Percentiles rank a stretch among this genome's conserved stretches.
These are phyloP conservation scores for Pseudonitzschia delicatissima DNA, from an alignment of 108 stramenopile species.

Conservation along the genomic window DNA sequence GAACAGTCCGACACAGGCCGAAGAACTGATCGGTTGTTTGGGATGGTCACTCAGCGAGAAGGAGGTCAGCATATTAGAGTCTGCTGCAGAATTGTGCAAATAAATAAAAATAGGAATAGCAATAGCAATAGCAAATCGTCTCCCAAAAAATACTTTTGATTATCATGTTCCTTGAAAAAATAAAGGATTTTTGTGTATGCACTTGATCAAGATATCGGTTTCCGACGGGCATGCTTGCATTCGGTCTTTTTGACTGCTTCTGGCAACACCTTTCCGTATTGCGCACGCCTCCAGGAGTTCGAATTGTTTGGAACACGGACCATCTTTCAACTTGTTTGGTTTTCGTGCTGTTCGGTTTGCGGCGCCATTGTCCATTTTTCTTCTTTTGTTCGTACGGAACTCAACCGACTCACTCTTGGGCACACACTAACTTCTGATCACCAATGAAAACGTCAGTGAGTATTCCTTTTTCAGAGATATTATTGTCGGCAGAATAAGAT, in stretches of 20 bases:
- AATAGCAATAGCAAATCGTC: background rate
- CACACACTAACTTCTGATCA: too few relatives aligned
- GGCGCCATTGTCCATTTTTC: background rate
- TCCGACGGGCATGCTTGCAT: slow-evolving; percentile 42
- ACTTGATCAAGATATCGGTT: slow-evolving; percentile 44
- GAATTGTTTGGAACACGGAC: slow-evolving; percentile 38
- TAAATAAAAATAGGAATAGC: slow-evolving; percentile 5
- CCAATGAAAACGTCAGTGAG: too few relatives aligned
- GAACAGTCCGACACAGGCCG: slow-evolving; percentile 60
- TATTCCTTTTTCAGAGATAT: too few relatives aligned
- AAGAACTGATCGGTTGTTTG: slow-evolving; percentile 74
- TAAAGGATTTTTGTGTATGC: slow-evolving; percentile 38
- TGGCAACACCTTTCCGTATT: background rate
- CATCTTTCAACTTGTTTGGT: slow-evolving; percentile 32
- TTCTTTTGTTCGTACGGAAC: background rate
- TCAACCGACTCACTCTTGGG: too few relatives aligned
- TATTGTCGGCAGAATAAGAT: too few relatives aligned
- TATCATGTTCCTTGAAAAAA: slow-evolving; percentile 32
- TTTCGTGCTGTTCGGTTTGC: background rate
- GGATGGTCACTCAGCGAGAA: slow-evolving; percentile 81
- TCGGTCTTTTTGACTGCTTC: slow-evolving; percentile 19
- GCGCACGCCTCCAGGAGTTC: slow-evolving; percentile 31
- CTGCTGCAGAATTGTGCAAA: slow-evolving; percentile 50
- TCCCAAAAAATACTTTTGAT: background rate
- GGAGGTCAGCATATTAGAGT: slow-evolving; percentile 78